A percentile compares a stretch with the other conserved stretches of the same genome.
Conservation (phyloP, 2,329 filamentous ascomycete genomes). For the Colletotrichum nymphaeae region DNA sequence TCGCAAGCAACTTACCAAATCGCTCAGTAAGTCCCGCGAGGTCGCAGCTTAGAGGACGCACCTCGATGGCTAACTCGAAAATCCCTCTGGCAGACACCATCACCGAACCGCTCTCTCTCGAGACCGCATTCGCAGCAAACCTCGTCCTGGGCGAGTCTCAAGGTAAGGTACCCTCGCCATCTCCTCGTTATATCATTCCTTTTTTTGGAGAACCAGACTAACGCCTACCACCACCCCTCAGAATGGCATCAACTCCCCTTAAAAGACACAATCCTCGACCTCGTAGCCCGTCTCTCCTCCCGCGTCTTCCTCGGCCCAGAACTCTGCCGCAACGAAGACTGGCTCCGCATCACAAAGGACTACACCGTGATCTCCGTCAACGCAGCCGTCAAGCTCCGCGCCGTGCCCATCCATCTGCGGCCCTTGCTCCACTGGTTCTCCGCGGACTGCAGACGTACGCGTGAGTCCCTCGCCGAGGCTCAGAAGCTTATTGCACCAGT, state of each 20-base stretch:
- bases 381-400: no score
- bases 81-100: background rate
- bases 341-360: slow-evolving; percentile 56
- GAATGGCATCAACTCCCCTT: no score
- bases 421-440: no score
- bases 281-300: slow-evolving; percentile 62
- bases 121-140: background rate
- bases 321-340: slow-evolving; percentile 57
- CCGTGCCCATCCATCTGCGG: no score
- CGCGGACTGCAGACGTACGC: no score
- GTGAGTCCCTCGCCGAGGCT: no score
- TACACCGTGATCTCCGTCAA: slow-evolving; percentile 49
- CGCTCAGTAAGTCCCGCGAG: background rate
- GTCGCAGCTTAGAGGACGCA: no score
- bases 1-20: slow-evolving; percentile 3
- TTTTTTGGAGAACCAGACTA: no score
- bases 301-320: slow-evolving; percentile 58
- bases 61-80: no score
- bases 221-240: no score
- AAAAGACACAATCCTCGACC: slow-evolving; percentile 6
- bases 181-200: no score
- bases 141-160: background rate
- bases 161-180: background rate
- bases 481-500: no score
- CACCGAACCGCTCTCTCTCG: background rate